Base-by-base conservation (phyloP, 2,329 filamentous ascomycete species). In the Pseudohalonectria lignicola region DNA sequence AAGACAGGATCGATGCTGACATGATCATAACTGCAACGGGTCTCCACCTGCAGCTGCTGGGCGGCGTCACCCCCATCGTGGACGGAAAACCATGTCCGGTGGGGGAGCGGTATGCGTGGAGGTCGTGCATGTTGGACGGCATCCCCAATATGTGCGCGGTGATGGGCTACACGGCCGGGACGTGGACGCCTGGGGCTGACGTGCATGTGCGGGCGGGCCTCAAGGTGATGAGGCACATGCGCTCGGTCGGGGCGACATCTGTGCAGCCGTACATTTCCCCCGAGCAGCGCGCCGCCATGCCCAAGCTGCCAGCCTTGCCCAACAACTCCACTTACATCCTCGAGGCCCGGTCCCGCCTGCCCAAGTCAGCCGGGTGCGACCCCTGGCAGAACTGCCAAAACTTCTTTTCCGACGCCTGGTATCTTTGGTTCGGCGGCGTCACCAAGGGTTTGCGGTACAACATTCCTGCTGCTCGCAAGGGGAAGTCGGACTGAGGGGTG, bases 11-110 rank as follows among this genome's bases (percentile, higher is more conserved):
- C 1, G 51, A 66, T 11, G 67, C 76, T 0, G 78, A 82, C 46
- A 64, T 75, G 40, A 78, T 83, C 45, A 60, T 82, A 39, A 79
- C 76, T 0, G 79, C 79, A 0, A 82, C 79, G 0, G 79, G 79
- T 0, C 61, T 81, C 2, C 67, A 67, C 37, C 53, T 82, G 31
- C 53, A 61, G 9, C 60, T 82, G 28, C 71, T 67, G 1, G 76
- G 76, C 18, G 62, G 63, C 16, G 66, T 73, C 23, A 50, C 58
- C 2, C 45, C 80, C 11, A 49, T 50, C 2, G 56, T 81, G 6
- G 73, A 82, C 44, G 68, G 66, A 5, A 44, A 58, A 15, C 49
- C 53, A 0, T 45, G 75, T 30, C 49, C 66, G 10, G 46, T 67
- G 18, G 45, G 58, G 0, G 55, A 63, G 2, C 67, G 66, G 36